A percentile compares a stretch with the other conserved stretches of the same genome.
phyloP scores from a whole-genome alignment of 257 asterid genomes.

The Perilla frutescens region DNA sequence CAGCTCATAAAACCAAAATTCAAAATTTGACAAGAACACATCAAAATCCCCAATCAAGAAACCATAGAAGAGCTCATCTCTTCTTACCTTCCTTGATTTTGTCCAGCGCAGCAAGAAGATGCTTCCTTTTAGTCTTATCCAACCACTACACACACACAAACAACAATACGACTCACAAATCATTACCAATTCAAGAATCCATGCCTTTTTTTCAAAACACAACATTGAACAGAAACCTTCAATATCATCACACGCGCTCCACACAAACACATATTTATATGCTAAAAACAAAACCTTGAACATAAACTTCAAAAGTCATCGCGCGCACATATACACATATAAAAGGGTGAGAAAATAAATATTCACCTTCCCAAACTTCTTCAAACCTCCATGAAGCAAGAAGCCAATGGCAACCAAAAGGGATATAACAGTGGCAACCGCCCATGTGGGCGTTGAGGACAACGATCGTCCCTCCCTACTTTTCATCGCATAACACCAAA shows the following conservation, averaged over 20 bases:
- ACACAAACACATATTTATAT: not conserved
- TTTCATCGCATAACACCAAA: conserved; percentile 18
- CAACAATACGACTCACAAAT: conserved; percentile 17
- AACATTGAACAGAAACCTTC: not conserved
- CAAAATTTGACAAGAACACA: conserved; percentile 8
- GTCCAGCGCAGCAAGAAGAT: conserved; percentile 77
- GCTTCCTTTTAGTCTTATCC: conserved; percentile 80
- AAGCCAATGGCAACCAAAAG: conserved; percentile 52
- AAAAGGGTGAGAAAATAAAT: not conserved
- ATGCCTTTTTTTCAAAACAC: not conserved
- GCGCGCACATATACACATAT: not conserved
- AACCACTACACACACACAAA: conserved; percentile 68
- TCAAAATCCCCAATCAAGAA: not conserved
- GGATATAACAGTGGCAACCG: conserved; percentile 54
- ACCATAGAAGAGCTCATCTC: conserved; percentile 4
- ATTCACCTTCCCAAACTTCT: conserved; percentile 51
- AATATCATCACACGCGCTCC: not conserved
- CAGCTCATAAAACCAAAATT: not conserved
- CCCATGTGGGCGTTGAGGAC: conserved; percentile 65
- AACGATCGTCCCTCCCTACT: conserved; percentile 48
- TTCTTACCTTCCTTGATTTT: conserved; percentile 87
- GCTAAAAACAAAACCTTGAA: not conserved
- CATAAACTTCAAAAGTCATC: not conserved
- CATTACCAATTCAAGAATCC: conserved; percentile 16
- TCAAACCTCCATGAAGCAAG: conserved; percentile 51